Evolutionary conservation across 129 eudicot genomes (phyloP).

Genomic region (Logfia minima): DNA sequence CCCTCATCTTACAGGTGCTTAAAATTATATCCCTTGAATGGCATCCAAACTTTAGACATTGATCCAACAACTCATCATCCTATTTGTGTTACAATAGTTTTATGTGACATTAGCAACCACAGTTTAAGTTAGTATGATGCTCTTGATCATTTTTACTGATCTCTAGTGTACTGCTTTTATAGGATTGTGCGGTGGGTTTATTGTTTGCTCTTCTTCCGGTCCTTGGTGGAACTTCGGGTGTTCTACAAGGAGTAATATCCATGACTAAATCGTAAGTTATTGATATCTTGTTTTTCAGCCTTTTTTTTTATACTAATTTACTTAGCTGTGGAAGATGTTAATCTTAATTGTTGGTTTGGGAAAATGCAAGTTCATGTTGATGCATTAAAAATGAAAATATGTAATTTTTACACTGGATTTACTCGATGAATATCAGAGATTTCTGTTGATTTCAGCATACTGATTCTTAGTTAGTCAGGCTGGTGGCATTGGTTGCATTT

Average conservation of each 20-base stretch:
- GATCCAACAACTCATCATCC: constrained; percentile 1
- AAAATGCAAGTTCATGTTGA: background rate
- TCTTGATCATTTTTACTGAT: constrained; percentile 9
- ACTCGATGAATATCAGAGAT: constrained; percentile 23
- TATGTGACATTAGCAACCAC: constrained; percentile 2
- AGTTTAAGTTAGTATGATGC: background rate
- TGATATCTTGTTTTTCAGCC: background rate
- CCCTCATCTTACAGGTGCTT: constrained; percentile 89
- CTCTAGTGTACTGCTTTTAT: constrained; percentile 17
- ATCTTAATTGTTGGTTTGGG: background rate
- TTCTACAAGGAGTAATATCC: constrained; percentile 90
- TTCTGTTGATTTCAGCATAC: constrained; percentile 36
- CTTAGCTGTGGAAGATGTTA: background rate
- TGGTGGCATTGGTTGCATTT: constrained; percentile 86
- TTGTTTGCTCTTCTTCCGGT: constrained; percentile 95
- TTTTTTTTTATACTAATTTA: background rate
- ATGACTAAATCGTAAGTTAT: constrained; percentile 98
- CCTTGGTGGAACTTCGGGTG: constrained; percentile 93
- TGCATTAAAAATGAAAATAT: constrained; percentile 1
- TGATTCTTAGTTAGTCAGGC: constrained; percentile 68
- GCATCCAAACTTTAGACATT: constrained; percentile 18
- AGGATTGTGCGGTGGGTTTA: constrained; percentile 99
- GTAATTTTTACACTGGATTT: constrained; percentile 6
- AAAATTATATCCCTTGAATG: constrained; percentile 1
- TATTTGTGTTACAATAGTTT: background rate